Percentiles rank a stretch among this genome's conserved stretches.
Evolutionary conservation across 2,329 filamentous ascomycete species (phyloP).

Genomic region (Cercospora sp.): DNA sequence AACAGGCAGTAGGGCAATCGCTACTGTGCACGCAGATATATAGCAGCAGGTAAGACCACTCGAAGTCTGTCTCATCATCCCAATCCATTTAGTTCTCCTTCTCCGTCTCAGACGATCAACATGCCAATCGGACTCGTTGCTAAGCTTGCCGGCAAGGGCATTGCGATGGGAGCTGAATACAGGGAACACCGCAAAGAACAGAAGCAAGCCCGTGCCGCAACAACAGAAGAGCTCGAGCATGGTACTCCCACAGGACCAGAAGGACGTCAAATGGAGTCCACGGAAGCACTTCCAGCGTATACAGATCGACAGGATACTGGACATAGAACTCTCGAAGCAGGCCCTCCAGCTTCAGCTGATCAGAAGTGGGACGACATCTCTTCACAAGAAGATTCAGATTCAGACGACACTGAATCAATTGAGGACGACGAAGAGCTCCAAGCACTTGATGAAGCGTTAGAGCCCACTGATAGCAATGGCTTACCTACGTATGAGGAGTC

Average conservation of each 20-base stretch:
- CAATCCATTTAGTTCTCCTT: not conserved
- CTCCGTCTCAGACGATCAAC: not conserved
- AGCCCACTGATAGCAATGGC: constrained; percentile 17
- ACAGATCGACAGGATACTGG: not conserved
- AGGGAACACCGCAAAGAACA: constrained; percentile 32
- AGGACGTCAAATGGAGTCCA: not conserved
- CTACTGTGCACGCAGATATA: not conserved
- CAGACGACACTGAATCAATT: constrained; percentile 18
- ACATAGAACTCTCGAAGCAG: constrained; percentile 5
- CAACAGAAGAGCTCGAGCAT: constrained; percentile 14
- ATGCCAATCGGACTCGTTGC: not conserved
- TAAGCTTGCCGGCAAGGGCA: constrained; percentile 27
- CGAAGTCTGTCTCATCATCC: too few relatives aligned
- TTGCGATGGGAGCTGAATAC: constrained; percentile 35
- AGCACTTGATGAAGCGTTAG: constrained; percentile 36
- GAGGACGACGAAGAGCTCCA: constrained; percentile 37
- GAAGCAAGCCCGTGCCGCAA: constrained; percentile 22
- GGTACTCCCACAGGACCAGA: not conserved
- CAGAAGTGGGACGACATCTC: constrained; percentile 9
- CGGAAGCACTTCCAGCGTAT: constrained; percentile 18
- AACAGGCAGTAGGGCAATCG: not conserved
- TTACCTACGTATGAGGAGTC: constrained; percentile 35
- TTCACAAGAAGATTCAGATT: constrained; percentile 10
- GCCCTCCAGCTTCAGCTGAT: not conserved
- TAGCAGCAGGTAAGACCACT: not conserved